A percentile compares a stretch with the other conserved stretches of the same genome.
Evolutionary conservation across 345 rosid genomes (phyloP).

Genomic region (Syzygium grande): DNA sequence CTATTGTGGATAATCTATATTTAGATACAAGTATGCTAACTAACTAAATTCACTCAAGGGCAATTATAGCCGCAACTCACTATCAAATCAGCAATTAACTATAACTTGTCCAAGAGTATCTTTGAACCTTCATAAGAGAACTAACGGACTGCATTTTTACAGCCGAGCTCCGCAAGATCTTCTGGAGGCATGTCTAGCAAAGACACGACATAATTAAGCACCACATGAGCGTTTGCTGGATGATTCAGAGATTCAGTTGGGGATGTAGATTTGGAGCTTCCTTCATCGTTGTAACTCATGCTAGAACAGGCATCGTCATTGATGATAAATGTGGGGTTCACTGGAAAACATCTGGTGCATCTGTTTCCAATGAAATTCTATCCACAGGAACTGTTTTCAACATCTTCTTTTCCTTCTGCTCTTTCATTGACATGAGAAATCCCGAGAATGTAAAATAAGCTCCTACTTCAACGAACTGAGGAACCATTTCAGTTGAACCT

Average conservation of each 20-base stretch:
- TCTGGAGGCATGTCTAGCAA: constrained; percentile 51
- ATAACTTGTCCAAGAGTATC: not conserved
- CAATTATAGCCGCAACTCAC: not conserved
- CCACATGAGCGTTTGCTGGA: not conserved
- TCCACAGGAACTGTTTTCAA: constrained; percentile 61
- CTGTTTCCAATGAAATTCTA: constrained; percentile 75
- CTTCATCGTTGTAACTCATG: constrained; percentile 34
- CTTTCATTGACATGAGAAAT: constrained; percentile 64
- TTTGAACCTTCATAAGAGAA: constrained; percentile 47
- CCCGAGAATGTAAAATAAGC: constrained; percentile 92
- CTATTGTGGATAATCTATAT: not conserved
- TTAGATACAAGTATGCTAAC: not conserved
- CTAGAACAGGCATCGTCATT: constrained; percentile 33
- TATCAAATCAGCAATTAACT: not conserved
- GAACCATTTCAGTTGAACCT: constrained; percentile 93
- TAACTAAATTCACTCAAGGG: not conserved
- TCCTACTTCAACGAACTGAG: constrained; percentile 75
- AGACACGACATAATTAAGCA: constrained; percentile 45
- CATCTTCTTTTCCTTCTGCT: constrained; percentile 61
- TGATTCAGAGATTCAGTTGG: not conserved
- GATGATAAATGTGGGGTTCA: constrained; percentile 13
- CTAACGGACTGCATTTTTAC: constrained; percentile 37
- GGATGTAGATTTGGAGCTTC: constrained; percentile 15
- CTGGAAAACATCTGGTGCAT: constrained; percentile 89
- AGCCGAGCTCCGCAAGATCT: constrained; percentile 55